Conservation (phyloP, 768 basidiomycete genomes). For the Fomitopsis pulvina region DNA sequence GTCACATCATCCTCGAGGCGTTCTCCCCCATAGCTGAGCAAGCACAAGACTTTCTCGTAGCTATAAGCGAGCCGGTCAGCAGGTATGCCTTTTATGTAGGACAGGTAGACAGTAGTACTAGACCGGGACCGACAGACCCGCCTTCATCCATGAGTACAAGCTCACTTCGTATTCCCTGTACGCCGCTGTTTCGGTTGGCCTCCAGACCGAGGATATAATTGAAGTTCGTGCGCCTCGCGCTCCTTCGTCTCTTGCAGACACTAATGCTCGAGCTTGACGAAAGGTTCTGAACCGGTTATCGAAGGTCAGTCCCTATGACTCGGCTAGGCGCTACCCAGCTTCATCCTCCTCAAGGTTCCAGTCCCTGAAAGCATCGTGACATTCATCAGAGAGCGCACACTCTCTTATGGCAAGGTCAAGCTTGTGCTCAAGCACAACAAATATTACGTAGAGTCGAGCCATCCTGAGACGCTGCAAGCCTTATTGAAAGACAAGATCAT, state of each 20-base stretch:
- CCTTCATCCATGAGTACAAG: conserved; percentile 98
- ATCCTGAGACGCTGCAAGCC: conserved; percentile 86
- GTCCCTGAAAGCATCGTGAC: conserved; percentile 81
- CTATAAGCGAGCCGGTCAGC: conserved; percentile 98
- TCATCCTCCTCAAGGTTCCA: conserved; percentile 56
- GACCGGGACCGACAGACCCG: conserved; percentile 53
- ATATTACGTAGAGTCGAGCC: conserved; percentile 93
- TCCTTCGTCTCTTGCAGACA: conserved; percentile 23
- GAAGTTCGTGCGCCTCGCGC: conserved; percentile 55
- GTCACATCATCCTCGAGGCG: conserved; percentile 92
- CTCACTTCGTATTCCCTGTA: conserved; percentile 97
- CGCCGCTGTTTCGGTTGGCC: conserved; percentile 95
- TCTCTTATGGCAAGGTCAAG: conserved; percentile 98
- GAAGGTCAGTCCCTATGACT: conserved; percentile 42
- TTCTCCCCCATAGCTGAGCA: conserved; percentile 97
- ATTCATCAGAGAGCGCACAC: conserved; percentile 88
- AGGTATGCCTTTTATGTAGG: conserved; percentile 51
- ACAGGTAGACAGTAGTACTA: conserved; percentile 25
- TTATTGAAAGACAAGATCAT: conserved; percentile 84
- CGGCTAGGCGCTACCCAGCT: not conserved
- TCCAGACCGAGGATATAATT: conserved; percentile 97
- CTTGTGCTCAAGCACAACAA: conserved; percentile 97
- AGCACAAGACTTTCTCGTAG: conserved; percentile 96
- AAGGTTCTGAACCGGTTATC: conserved; percentile 79
- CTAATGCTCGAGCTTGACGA: conserved; percentile 21